These are phyloP conservation scores for Auxenochlorella protothecoides DNA, from an alignment of 139 green algal genomes.

Conservation along the genomic window DNA sequence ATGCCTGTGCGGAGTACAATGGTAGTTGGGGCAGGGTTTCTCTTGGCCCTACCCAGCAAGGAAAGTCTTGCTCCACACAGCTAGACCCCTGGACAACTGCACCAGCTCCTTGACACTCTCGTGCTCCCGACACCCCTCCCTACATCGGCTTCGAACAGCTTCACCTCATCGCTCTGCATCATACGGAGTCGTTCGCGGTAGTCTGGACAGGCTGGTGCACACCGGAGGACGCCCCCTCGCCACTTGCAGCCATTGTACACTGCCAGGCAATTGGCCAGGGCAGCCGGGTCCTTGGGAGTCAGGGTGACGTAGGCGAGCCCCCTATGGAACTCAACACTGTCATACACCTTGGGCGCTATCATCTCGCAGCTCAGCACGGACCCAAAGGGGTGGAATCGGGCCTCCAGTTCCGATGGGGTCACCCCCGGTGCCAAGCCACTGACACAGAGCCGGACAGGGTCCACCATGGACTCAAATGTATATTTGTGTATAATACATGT, in stretches of 20 bases:
- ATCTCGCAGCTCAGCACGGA: conserved; percentile 22
- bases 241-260: conserved; percentile 50
- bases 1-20: too few species aligned
- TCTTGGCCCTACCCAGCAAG: background rate
- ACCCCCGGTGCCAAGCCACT: conserved; percentile 32
- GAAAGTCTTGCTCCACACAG: too few species aligned
- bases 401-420: conserved; percentile 20
- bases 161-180: too few species aligned
- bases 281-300: conserved; percentile 24
- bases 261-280: conserved; percentile 14
- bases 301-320: conserved; percentile 46
- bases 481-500: too few species aligned
- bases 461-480: too few species aligned
- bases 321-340: conserved; percentile 6
- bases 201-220: conserved; percentile 5
- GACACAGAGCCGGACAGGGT: conserved; percentile 30
- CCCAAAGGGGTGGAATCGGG: conserved; percentile 48
- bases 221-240: conserved; percentile 31
- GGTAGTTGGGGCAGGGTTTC: conserved; percentile 2
- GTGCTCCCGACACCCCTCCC: background rate
- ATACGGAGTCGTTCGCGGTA: conserved; percentile 4
- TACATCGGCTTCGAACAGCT: too few species aligned
- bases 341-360: conserved; percentile 21
- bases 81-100: background rate
- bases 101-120: conserved; percentile 5